Base-by-base conservation (phyloP, 1,139 yeast species). In the Blastobotrys proliferans region DNA sequence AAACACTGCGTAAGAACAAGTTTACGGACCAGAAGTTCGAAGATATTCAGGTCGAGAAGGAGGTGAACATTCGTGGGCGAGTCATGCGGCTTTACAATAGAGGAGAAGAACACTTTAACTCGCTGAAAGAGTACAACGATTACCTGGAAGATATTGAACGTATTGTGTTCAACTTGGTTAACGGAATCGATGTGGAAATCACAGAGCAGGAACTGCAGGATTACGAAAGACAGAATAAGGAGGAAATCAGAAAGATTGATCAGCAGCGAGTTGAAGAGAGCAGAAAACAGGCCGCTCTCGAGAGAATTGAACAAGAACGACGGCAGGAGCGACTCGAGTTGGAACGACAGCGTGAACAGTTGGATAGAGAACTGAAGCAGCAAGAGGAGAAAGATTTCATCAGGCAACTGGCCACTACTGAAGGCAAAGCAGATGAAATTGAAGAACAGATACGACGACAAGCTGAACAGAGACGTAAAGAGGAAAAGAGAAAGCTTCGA, bases 11-110 rank as follows among this genome's bases (percentile, higher is more conserved):
- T 52, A 85, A 85, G 71, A 87, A 87, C 67, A 80, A 80, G 65
- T 92, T 92, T 69, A 92, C 92, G 66, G 77, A 86, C 36, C 98
- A 92, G 65, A 75, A 87, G 3, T 92, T 92, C 62, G 97, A 90
- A 53, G 97, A 92, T 63, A 77, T 92, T 31, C 72, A 65, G 9
- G 95, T 92, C 10, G 99, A 94, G 63, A 74, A 83, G 51, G 99
- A 92, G 60, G 87, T 94, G 34, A 98, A 92, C 64, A 79, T 90
- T 27, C 74, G 99, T 44, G 81, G 81, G 53, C 69, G 94, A 47
- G 90, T 94, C 13, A 72, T 75, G 51, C 73, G 74, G 45, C 83
- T 90, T 25, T 90, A 83, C 66, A 92, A 92, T 63, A 83, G 85
- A 61, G 80, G 85, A 1, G 77, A 79, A 51, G 82, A 79, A 40